phyloP scores from a whole-genome alignment of 108 stramenopile species.

The Fragilariopsis cylindrus region DNA sequence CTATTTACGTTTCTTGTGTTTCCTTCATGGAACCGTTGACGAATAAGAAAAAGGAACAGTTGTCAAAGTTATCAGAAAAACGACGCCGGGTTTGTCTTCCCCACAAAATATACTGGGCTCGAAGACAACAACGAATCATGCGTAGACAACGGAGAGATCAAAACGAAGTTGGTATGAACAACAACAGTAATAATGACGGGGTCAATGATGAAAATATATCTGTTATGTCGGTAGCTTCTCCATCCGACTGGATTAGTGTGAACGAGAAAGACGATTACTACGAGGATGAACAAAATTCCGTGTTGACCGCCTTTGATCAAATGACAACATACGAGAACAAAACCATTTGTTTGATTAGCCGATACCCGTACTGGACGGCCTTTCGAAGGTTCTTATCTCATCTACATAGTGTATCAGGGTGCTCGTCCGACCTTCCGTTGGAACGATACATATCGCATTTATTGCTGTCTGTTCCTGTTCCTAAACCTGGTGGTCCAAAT shows the following conservation, averaged over 20 bases:
- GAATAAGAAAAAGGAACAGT: slow-evolving; percentile 46
- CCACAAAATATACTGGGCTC: slow-evolving; percentile 59
- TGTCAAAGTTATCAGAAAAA: slow-evolving; percentile 52
- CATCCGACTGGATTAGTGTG: slow-evolving; percentile 17
- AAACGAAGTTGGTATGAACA: neutral
- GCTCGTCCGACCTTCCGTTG: slow-evolving; percentile 70
- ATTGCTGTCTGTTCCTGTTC: slow-evolving; percentile 73
- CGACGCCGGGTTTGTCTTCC: slow-evolving; percentile 63
- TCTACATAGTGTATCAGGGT: slow-evolving; percentile 76
- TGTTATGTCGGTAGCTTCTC: slow-evolving; percentile 7
- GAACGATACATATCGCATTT: slow-evolving; percentile 86
- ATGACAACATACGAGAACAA: slow-evolving; percentile 86
- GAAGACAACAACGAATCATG: slow-evolving; percentile 13
- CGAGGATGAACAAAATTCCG: slow-evolving; percentile 30
- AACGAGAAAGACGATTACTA: slow-evolving; percentile 23
- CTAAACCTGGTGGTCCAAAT: slow-evolving; percentile 76
- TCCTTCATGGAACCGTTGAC: slow-evolving; percentile 86
- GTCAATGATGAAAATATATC: slow-evolving; percentile 1
- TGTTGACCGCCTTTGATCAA: slow-evolving; percentile 73
- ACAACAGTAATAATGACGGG: neutral
- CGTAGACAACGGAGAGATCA: slow-evolving; percentile 17
- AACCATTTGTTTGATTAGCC: slow-evolving; percentile 80
- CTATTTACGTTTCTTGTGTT: slow-evolving; percentile 80
- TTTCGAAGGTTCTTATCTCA: slow-evolving; percentile 82
- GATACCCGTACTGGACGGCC: slow-evolving; percentile 87